A percentile compares a stretch with the other conserved stretches of the same genome.
phyloP scores from a whole-genome alignment of 768 basidiomycete species.

The Lentinula guzmanii region DNA sequence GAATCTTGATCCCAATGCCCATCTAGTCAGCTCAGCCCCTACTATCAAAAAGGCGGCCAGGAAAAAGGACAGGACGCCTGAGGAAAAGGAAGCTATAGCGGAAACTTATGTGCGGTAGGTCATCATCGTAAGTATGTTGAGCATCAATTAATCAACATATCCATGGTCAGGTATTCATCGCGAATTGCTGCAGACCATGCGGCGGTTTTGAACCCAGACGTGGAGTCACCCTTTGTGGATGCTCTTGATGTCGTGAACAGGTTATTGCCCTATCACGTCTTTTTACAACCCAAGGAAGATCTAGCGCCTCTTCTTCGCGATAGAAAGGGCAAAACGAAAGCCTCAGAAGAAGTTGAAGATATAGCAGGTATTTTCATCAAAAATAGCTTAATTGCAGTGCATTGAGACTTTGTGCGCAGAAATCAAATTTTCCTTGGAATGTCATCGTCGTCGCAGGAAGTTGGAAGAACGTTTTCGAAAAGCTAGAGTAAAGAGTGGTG shows the following conservation, averaged over 20 bases:
- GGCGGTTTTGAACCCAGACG: constrained; percentile 55
- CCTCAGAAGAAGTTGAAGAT: constrained; percentile 40
- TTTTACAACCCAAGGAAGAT: constrained; percentile 70
- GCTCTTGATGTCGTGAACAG: constrained; percentile 59
- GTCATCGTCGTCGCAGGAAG: constrained; percentile 48
- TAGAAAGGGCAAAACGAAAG: constrained; percentile 57
- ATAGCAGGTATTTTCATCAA: constrained; percentile 36
- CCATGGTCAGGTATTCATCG: constrained; percentile 38
- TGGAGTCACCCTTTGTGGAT: constrained; percentile 64
- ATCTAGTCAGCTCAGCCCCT: background rate
- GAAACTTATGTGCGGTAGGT: constrained; percentile 47
- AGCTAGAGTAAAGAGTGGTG: constrained; percentile 45
- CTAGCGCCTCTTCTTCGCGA: constrained; percentile 38
- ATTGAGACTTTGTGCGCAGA: constrained; percentile 32
- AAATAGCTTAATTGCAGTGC: background rate
- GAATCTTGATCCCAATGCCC: background rate
- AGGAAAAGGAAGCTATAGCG: constrained; percentile 44
- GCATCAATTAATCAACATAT: background rate
- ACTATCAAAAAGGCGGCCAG: constrained; percentile 18
- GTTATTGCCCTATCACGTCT: constrained; percentile 75
- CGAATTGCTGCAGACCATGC: constrained; percentile 60
- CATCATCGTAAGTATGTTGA: constrained; percentile 1
- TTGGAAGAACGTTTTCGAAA: constrained; percentile 56
- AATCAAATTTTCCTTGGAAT: constrained; percentile 65
- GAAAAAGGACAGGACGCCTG: constrained; percentile 34